phyloP scores from a whole-genome alignment of 2,329 filamentous ascomycete genomes.

The Stachybotrys echinatus region DNA sequence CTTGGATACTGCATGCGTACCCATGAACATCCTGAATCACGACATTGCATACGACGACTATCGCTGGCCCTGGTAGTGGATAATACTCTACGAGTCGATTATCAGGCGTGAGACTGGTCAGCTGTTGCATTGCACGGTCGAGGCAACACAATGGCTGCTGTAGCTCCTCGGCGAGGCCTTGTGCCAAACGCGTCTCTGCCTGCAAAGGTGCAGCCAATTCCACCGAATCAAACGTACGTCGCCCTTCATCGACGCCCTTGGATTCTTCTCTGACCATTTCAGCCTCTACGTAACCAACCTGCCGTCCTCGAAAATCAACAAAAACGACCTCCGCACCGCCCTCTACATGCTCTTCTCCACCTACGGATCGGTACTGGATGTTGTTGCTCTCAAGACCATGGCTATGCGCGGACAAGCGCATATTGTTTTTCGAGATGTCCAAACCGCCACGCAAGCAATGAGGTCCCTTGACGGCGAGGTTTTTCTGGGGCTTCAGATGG shows the following conservation, averaged over 20 bases:
- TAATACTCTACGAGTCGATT: too few relatives aligned
- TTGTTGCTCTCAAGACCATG: constrained; percentile 81
- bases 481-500: constrained; percentile 81
- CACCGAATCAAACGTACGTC: constrained; percentile 73
- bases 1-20: too few relatives aligned
- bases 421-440: constrained; percentile 81
- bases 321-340: constrained; percentile 77
- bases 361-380: constrained; percentile 86
- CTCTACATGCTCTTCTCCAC: constrained; percentile 94
- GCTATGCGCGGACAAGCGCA: constrained; percentile 97
- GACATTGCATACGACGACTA: constrained; percentile 4
- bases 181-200: constrained; percentile 36
- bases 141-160: constrained; percentile 22
- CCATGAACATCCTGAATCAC: constrained; percentile 7
- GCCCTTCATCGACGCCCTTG: constrained; percentile 5
- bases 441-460: constrained; percentile 93
- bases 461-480: constrained; percentile 78
- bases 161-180: constrained; percentile 33
- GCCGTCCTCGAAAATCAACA: constrained; percentile 80
- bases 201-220: constrained; percentile 47
- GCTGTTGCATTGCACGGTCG: background rate
- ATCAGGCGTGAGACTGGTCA: too few relatives aligned
- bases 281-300: constrained; percentile 89
- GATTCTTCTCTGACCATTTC: constrained; percentile 2
- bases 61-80: background rate